Conservation (phyloP, 2,329 filamentous ascomycete genomes). For the Scedosporium dehoogii region DNA sequence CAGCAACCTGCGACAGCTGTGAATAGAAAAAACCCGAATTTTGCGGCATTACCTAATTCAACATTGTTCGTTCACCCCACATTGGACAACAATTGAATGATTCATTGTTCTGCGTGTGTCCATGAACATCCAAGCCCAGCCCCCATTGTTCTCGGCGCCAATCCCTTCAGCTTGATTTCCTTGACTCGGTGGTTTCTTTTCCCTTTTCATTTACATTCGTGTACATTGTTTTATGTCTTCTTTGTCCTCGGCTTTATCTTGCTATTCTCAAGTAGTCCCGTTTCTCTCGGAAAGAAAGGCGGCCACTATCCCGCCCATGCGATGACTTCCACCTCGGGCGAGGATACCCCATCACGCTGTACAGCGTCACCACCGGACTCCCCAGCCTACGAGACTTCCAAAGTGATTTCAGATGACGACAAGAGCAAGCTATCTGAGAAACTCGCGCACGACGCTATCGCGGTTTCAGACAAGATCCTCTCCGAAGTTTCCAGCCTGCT, state of each 20-base stretch:
- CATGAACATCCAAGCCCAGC: too few species aligned
- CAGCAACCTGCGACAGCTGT: too few species aligned
- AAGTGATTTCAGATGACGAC: not conserved
- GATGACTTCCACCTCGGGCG: not conserved
- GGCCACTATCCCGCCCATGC: not conserved
- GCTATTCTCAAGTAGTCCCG: too few species aligned
- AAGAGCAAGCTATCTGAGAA: not conserved
- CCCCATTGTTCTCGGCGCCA: too few species aligned
- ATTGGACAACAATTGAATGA: too few species aligned
- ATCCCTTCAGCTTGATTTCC: too few species aligned
- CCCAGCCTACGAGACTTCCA: not conserved
- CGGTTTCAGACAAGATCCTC: conserved; percentile 2
- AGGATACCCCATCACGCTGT: not conserved
- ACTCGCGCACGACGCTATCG: conserved; percentile 1
- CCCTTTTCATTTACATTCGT: not conserved
- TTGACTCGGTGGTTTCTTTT: too few species aligned
- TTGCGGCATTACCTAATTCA: too few species aligned
- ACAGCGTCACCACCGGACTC: not conserved
- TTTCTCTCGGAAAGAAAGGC: not conserved
- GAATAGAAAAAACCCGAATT: too few species aligned
- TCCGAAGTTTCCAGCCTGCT: conserved; percentile 1
- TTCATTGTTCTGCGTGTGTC: too few species aligned
- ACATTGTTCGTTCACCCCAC: too few species aligned
- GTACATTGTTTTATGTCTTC: not conserved
- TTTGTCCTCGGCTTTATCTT: not conserved